These are phyloP conservation scores for Ogataea paradorogensis DNA, from an alignment of 805 yeast species.

Conservation along the genomic window DNA sequence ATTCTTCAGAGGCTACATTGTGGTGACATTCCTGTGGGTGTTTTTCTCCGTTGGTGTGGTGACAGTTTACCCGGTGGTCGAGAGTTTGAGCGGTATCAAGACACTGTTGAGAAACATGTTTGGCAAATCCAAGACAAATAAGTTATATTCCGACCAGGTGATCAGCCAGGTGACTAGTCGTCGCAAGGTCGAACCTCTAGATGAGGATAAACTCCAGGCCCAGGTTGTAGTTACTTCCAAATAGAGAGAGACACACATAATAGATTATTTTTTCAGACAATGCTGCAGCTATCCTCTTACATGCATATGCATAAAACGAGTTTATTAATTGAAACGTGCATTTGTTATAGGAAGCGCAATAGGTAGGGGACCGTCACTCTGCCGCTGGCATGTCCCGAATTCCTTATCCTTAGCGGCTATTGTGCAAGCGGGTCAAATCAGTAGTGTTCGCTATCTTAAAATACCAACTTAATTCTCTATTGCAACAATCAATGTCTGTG, in stretches of 20 bases:
- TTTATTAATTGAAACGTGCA: no score
- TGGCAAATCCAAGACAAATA: neutral
- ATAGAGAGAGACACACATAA: neutral
- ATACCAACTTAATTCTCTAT: no score
- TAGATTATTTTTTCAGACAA: no score
- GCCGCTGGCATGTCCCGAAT: no score
- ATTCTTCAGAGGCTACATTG: slow-evolving; percentile 39
- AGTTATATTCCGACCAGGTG: slow-evolving; percentile 7
- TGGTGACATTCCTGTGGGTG: slow-evolving; percentile 39
- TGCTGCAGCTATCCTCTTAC: no score
- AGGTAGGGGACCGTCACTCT: no score
- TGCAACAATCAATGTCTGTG: neutral
- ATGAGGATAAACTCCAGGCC: neutral
- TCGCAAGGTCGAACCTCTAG: neutral
- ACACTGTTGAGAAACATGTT: slow-evolving; percentile 9
- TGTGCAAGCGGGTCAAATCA: no score
- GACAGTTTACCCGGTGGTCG: slow-evolving; percentile 46
- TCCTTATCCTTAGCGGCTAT: no score
- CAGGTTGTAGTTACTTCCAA: neutral
- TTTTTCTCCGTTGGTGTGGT: slow-evolving; percentile 39
- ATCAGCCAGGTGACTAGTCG: slow-evolving; percentile 5
- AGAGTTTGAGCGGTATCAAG: slow-evolving; percentile 32
- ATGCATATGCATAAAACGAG: no score
- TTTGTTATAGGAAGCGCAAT: no score
- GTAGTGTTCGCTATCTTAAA: no score